A percentile compares a stretch with the other conserved stretches of the same genome.
These are phyloP conservation scores for Diaporthe sp. DNA, from an alignment of 2,329 filamentous ascomycete genomes.

Conservation along the genomic window DNA sequence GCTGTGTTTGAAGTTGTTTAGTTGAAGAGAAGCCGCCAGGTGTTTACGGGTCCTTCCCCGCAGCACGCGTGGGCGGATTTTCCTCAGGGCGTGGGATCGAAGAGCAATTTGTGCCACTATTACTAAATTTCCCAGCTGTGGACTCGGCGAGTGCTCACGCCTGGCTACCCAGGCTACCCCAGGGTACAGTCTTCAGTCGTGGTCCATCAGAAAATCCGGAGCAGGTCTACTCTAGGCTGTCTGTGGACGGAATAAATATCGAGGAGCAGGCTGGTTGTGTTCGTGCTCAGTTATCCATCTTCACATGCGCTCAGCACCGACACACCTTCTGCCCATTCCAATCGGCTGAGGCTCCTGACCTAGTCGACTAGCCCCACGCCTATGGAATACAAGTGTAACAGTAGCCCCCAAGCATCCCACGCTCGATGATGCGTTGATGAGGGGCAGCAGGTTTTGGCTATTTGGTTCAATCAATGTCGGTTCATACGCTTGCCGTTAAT, in stretches of 20 bases:
- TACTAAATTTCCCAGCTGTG: not conserved
- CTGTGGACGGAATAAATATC: not conserved
- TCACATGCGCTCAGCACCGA: not conserved
- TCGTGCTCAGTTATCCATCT: not conserved
- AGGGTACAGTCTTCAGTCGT: no score
- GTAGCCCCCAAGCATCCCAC: not conserved
- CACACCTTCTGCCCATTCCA: not conserved
- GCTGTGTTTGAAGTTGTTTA: not conserved
- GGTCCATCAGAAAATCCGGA: not conserved
- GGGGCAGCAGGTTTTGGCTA: conserved; percentile 4
- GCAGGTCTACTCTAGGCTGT: no score
- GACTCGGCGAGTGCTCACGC: not conserved
- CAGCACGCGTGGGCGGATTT: conserved; percentile 3
- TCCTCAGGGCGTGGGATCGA: not conserved
- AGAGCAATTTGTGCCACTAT: not conserved
- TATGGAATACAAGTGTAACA: not conserved
- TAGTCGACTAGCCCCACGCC: not conserved
- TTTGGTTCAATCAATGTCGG: not conserved
- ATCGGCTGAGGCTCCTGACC: not conserved
- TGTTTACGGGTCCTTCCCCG: conserved; percentile 3
- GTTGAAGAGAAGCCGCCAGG: not conserved
- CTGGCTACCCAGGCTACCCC: no score
- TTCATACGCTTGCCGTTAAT: not conserved
- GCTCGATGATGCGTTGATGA: not conserved
- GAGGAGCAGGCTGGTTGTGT: not conserved